These are phyloP conservation scores for Cryptococcus maquisensis DNA, from an alignment of 1,284 basidiomycete species.

Conservation along the genomic window DNA sequence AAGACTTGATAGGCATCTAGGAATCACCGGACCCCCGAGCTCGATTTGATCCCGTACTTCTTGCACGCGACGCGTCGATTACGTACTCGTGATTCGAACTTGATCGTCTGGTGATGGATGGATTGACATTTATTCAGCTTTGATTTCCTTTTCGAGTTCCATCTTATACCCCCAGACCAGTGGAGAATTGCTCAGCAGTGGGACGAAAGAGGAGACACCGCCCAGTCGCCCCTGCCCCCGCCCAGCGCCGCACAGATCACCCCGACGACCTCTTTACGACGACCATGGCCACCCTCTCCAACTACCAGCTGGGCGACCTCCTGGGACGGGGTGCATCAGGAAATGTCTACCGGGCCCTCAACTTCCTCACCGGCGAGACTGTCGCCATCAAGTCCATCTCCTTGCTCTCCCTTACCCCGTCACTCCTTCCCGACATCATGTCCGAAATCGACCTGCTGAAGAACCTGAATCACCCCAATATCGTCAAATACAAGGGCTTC, in stretches of 20 bases:
- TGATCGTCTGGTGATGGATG: too few species aligned
- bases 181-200: too few species aligned
- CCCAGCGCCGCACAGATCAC: neutral
- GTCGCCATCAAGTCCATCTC: slow-evolving; percentile 95
- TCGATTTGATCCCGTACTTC: too few species aligned
- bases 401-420: slow-evolving; percentile 84
- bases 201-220: neutral
- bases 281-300: slow-evolving; percentile 27
- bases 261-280: slow-evolving; percentile 3
- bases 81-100: too few species aligned
- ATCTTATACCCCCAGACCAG: neutral
- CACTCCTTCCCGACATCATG: slow-evolving; percentile 95
- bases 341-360: slow-evolving; percentile 89
- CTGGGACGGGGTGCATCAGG: slow-evolving; percentile 92
- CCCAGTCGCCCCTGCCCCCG: neutral
- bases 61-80: too few species aligned
- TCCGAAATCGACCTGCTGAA: slow-evolving; percentile 92
- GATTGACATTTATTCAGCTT: too few species aligned
- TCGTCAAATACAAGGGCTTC: slow-evolving; percentile 96
- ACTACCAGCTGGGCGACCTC: slow-evolving; percentile 87
- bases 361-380: slow-evolving; percentile 93
- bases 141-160: too few species aligned
- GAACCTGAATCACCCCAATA: slow-evolving; percentile 88
- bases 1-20: too few species aligned
- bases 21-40: too few species aligned